Evolutionary conservation across 306 rosid species (phyloP), one percentile per base, ranked within the genome.

Genomic region (Dalbergia oliveri): DNA sequence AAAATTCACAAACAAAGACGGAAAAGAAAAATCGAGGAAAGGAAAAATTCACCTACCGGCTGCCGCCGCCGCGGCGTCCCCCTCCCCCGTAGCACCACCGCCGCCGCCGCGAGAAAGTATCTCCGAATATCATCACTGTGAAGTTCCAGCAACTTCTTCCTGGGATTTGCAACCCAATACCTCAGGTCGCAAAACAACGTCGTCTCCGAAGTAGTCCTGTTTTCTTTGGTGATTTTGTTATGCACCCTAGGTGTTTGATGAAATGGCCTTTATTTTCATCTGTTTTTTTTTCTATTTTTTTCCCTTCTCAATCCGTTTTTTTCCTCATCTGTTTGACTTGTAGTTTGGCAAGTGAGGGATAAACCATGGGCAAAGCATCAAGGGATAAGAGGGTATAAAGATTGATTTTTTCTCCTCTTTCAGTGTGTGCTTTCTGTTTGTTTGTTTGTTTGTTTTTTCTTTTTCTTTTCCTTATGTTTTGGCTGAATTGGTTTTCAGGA

Each of bases 361-460:
- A 71, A 64, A 62, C 41, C 66, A 93, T 96, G 99, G 99, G 99
- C 53, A 93, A 87, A 85, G 98, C 99, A 87, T 96, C 99, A 72
- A 90, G 98, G 82, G 99, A 96, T 49, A 93, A 96, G 87, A 89
- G 98, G 90, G 98, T 91, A 76, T 1, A 54, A 18, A 54, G 71
- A 45, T 21, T 78, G 54, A 73, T 76, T 37, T 37, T 37, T 37
- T 69, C 68, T n/a, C 7, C 62, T 66, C 57, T 37, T 14, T 61
- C 69, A 49, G 14, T 39, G 18, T 50, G 58, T 54, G 35, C 12
- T 5, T 31, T 49, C 16, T 62, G 3, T 23, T 50, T 58, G 12
- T 11, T 64, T 37, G 16, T 54, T 39, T 15, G 15, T 49, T 31
- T 7, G 9, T 56, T 18, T 6, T n/a, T n/a, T n/a, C n/a, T n/a